Evolutionary conservation across 139 green algal genomes (phyloP).

Genomic region (Diplosphaera chodatii): DNA sequence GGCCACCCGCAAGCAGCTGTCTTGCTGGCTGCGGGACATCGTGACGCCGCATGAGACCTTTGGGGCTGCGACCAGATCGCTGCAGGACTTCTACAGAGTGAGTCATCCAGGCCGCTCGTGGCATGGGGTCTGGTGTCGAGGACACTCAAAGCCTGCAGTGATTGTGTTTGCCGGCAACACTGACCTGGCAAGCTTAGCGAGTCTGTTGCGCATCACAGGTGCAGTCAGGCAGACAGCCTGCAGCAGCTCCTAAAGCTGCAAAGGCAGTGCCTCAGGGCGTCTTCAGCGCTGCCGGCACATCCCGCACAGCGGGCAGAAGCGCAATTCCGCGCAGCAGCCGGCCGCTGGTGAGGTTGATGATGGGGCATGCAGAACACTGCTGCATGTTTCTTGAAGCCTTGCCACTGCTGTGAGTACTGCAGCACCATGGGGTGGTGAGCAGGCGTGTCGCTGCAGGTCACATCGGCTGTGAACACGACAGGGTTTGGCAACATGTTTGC

Average conservation of each 20-base stretch:
- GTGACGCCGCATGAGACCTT: conserved; percentile 52
- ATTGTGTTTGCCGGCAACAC: too few relatives aligned
- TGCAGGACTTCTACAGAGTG: conserved; percentile 70
- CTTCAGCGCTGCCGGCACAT: not conserved
- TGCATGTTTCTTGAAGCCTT: too few relatives aligned
- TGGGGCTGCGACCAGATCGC: conserved; percentile 49
- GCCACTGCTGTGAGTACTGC: too few relatives aligned
- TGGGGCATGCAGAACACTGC: too few relatives aligned
- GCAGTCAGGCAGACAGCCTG: not conserved
- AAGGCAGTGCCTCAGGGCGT: not conserved
- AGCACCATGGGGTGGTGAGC: too few relatives aligned
- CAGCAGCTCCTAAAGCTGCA: not conserved
- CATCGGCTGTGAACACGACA: conserved; percentile 38
- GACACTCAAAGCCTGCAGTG: too few relatives aligned
- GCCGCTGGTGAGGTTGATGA: not conserved
- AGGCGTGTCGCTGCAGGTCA: conserved; percentile 3
- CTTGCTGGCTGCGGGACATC: conserved; percentile 64
- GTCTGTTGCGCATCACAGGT: not conserved
- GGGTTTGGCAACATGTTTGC: conserved; percentile 17
- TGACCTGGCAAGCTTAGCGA: too few relatives aligned
- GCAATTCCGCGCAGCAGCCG: not conserved
- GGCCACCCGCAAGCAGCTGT: conserved; percentile 49
- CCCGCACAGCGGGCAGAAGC: not conserved
- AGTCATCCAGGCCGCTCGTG: too few relatives aligned
- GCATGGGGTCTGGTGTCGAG: too few relatives aligned